These are phyloP conservation scores for Tuber borchii DNA, from an alignment of 495 filamentous ascomycete species.

Conservation along the genomic window DNA sequence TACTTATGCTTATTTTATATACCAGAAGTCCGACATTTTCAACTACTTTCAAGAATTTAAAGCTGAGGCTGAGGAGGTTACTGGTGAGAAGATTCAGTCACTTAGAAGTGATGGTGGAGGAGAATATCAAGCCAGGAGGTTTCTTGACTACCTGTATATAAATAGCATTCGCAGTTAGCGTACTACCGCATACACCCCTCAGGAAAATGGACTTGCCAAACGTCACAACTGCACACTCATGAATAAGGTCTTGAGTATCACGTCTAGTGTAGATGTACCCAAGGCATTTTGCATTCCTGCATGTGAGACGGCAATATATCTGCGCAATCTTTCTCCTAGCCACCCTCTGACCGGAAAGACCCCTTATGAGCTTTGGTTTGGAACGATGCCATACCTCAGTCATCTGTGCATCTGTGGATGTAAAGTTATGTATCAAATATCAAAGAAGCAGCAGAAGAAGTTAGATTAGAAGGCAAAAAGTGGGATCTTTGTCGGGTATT, in stretches of 20 bases:
- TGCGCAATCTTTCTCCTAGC: neutral
- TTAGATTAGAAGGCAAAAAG: neutral
- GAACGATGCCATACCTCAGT: neutral
- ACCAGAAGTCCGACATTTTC: neutral
- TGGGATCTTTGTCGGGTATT: too few relatives aligned
- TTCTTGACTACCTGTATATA: rapidly evolving
- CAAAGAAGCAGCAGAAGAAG: neutral
- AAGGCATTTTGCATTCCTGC: neutral
- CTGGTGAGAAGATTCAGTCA: too few relatives aligned
- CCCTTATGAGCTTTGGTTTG: neutral
- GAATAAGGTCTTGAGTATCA: neutral
- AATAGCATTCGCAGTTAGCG: neutral
- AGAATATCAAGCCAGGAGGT: rapidly evolving
- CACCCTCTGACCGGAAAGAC: rapidly evolving
- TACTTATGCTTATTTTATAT: neutral
- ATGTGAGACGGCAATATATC: neutral
- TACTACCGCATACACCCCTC: neutral
- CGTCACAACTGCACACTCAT: neutral
- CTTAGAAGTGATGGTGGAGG: neutral
- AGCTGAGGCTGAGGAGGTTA: neutral
- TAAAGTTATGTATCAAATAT: neutral
- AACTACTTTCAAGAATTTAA: neutral
- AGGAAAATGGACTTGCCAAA: neutral
- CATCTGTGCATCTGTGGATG: neutral
- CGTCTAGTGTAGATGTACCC: rapidly evolving